Evolutionary conservation across 208 protist genomes (phyloP).

Genomic region (Blastocrithidia nonstop): DNA sequence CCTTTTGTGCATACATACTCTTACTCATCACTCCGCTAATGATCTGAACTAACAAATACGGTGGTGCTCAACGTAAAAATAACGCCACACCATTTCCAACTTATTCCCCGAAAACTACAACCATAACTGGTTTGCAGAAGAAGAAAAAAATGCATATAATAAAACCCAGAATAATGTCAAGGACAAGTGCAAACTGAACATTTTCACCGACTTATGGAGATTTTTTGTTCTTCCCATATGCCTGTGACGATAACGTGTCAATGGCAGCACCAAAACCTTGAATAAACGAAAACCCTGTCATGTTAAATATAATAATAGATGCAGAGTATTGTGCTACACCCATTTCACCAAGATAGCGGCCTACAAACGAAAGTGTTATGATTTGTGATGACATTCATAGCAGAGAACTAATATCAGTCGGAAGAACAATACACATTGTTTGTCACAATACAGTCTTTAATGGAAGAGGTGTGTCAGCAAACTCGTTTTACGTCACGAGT

Average conservation of each 20-base stretch:
- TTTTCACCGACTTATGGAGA: conserved; percentile 44
- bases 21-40: conserved; percentile 42
- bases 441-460: conserved; percentile 5
- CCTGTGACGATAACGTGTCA: conserved; percentile 59
- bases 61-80: conserved; percentile 32
- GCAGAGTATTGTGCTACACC: conserved; percentile 41
- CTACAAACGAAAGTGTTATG: conserved; percentile 38
- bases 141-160: conserved; percentile 39
- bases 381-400: conserved; percentile 53
- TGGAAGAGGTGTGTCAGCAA: too few relatives aligned
- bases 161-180: conserved; percentile 20
- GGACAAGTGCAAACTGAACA: conserved; percentile 32
- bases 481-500: too few relatives aligned
- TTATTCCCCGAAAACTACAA: conserved; percentile 18
- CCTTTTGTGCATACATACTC: conserved; percentile 44
- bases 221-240: conserved; percentile 27
- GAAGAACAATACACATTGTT: conserved; percentile 42
- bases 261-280: conserved; percentile 44
- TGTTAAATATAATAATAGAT: conserved; percentile 51
- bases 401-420: conserved; percentile 33
- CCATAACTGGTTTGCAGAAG: conserved; percentile 16
- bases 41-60: conserved; percentile 39
- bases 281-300: conserved; percentile 38
- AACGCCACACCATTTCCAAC: conserved; percentile 18
- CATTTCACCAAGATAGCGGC: conserved; percentile 12